A percentile compares a stretch with the other conserved stretches of the same genome.
Evolutionary conservation across 108 stramenopile species (phyloP).

Genomic region (Cyclotella sp.): DNA sequence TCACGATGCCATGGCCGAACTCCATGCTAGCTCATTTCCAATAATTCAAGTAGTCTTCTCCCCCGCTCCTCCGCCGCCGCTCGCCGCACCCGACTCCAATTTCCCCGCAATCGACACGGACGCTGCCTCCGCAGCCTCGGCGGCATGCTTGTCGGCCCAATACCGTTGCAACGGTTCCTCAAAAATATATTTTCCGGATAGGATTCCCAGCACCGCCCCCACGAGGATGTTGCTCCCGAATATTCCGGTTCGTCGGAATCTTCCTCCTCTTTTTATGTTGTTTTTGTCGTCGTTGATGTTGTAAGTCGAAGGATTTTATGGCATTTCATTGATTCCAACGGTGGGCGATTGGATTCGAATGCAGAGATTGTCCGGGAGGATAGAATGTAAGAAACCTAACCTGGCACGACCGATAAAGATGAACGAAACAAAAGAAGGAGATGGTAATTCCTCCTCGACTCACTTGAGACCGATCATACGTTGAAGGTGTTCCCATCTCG

Average conservation of each 20-base stretch:
- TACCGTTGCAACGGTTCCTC: conserved; percentile 49
- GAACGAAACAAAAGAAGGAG: neutral
- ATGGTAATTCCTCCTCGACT: no score
- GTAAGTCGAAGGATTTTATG: neutral
- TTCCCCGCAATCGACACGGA: neutral
- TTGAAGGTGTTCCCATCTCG: conserved; percentile 28
- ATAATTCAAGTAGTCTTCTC: neutral
- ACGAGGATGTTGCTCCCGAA: conserved; percentile 44
- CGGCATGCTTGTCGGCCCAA: conserved; percentile 50
- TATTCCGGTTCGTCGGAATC: conserved; percentile 48
- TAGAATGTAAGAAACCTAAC: no score
- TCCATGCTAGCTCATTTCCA: neutral
- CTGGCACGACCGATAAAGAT: no score
- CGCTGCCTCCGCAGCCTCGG: conserved; percentile 11
- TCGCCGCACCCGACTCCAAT: neutral
- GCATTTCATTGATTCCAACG: neutral
- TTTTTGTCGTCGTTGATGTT: neutral
- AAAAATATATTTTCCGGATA: conserved; percentile 53
- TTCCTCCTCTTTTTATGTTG: conserved; percentile 31
- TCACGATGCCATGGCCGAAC: neutral
- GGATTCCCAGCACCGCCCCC: conserved; percentile 31
- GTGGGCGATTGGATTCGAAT: no score
- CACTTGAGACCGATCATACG: conserved; percentile 36
- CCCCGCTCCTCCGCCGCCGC: neutral
- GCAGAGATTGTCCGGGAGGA: no score